Conservation (phyloP, 306 rosid species). For the Comarum palustre region DNA sequence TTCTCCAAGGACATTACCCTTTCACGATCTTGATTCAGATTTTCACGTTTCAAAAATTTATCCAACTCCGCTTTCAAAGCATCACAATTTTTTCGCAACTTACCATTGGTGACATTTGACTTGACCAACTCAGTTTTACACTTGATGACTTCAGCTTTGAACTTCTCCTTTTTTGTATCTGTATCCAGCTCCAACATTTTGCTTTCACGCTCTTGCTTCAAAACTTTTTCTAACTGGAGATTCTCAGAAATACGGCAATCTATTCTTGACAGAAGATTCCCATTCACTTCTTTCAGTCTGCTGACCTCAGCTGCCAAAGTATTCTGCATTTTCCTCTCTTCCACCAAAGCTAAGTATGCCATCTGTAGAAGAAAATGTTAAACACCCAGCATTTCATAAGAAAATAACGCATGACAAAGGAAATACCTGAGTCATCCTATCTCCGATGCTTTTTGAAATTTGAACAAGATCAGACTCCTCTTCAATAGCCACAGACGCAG, state of each 20-base stretch:
- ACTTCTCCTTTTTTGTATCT: neutral
- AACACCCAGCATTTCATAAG: neutral
- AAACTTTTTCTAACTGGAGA: neutral
- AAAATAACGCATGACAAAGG: neutral
- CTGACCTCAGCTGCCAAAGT: neutral
- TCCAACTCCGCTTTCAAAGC: neutral
- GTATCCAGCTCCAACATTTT: neutral
- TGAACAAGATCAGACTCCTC: neutral
- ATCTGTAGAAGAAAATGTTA: neutral
- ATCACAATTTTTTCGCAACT: neutral
- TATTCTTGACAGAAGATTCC: neutral
- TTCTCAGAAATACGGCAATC: neutral
- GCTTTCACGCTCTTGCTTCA: neutral
- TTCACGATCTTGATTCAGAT: neutral
- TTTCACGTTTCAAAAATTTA: neutral
- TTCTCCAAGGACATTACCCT: constrained; percentile 2
- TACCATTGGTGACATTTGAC: neutral
- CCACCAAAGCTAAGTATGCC: neutral
- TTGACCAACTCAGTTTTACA: neutral
- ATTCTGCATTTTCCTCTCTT: neutral
- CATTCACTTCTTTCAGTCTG: neutral
- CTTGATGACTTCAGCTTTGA: constrained; percentile 3
- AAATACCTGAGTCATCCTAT: neutral
- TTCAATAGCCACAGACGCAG: neutral
- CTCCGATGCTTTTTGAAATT: neutral